Evolutionary conservation across 768 basidiomycete species (phyloP).

Genomic region (Melanogaster broomeanus): DNA sequence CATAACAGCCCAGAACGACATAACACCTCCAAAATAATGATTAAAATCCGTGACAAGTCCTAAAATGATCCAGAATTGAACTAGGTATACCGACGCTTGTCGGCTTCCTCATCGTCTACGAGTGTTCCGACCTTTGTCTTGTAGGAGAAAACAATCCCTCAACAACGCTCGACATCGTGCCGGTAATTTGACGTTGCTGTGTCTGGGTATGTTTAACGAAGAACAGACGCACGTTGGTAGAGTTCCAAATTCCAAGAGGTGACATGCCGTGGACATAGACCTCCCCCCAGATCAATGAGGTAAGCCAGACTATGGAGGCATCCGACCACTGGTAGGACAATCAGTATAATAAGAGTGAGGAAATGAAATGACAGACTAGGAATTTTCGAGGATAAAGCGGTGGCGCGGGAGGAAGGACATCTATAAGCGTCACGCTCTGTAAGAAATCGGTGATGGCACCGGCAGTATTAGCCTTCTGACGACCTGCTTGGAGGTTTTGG

Average conservation of each 20-base stretch:
- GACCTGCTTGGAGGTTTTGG: slow-evolving; percentile 75
- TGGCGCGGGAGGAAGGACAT: slow-evolving; percentile 74
- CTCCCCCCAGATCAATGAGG: slow-evolving; percentile 94
- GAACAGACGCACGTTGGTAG: slow-evolving; percentile 87
- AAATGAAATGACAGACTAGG: slow-evolving; percentile 49
- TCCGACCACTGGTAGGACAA: slow-evolving; percentile 75
- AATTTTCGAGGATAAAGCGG: slow-evolving; percentile 73
- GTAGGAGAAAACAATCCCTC: slow-evolving; percentile 67
- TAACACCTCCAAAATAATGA: no score
- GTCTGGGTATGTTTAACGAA: slow-evolving; percentile 83
- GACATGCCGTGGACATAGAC: slow-evolving; percentile 90
- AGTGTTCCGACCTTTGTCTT: slow-evolving; percentile 28
- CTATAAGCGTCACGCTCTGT: slow-evolving; percentile 62
- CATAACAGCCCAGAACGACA: no score
- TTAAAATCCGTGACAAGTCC: no score
- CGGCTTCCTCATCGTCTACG: slow-evolving; percentile 11
- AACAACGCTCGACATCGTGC: slow-evolving; percentile 79
- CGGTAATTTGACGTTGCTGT: slow-evolving; percentile 71
- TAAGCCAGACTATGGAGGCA: slow-evolving; percentile 88
- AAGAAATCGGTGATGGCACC: slow-evolving; percentile 76
- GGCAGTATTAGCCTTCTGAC: slow-evolving; percentile 60
- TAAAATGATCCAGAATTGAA: no score
- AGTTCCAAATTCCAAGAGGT: slow-evolving; percentile 87
- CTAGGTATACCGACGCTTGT: no score
- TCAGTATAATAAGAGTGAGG: neutral